Evolutionary conservation across 352 stramenopile species (phyloP).

Genomic region (Pythium insidiosum): DNA sequence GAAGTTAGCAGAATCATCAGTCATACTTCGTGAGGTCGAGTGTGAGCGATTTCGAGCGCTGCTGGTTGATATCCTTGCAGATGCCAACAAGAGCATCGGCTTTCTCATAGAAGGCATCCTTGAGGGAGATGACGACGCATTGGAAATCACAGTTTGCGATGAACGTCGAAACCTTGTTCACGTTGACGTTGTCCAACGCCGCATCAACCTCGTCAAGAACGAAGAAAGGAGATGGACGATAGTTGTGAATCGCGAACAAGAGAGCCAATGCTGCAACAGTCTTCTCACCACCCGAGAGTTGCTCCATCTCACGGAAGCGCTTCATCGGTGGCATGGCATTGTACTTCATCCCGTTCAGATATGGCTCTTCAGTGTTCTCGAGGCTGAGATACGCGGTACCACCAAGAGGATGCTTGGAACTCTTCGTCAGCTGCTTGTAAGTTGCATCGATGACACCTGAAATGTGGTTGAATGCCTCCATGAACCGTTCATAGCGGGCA

Average conservation of each 20-base stretch:
- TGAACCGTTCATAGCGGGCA: slow-evolving; percentile 73
- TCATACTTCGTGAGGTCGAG: slow-evolving; percentile 73
- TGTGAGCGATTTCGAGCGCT: slow-evolving; percentile 71
- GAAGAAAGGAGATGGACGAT: slow-evolving; percentile 95
- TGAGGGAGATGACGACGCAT: slow-evolving; percentile 98
- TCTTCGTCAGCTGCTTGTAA: slow-evolving; percentile 98
- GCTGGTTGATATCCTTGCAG: slow-evolving; percentile 69
- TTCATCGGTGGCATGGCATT: slow-evolving; percentile 99
- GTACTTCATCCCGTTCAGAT: slow-evolving; percentile 98
- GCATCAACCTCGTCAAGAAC: slow-evolving; percentile 99
- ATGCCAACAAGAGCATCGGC: slow-evolving; percentile 92
- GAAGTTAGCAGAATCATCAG: too few species aligned
- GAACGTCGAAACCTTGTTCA: slow-evolving; percentile 98
- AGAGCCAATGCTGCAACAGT: slow-evolving; percentile 98
- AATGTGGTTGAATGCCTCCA: slow-evolving; percentile 94
- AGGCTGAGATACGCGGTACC: slow-evolving; percentile 78
- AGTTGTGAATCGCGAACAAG: slow-evolving; percentile 99
- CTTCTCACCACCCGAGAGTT: slow-evolving; percentile 98
- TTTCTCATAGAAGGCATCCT: slow-evolving; percentile 97
- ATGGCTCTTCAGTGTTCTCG: slow-evolving; percentile 93
- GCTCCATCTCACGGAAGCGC: slow-evolving; percentile 96
- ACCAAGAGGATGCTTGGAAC: slow-evolving; percentile 93
- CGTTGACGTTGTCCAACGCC: slow-evolving; percentile 99
- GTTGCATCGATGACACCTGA: slow-evolving; percentile 91
- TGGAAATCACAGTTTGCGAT: slow-evolving; percentile 95